Percentiles rank a stretch among this genome's conserved stretches.
phyloP scores from a whole-genome alignment of 768 basidiomycete genomes.

The Chlorophyllum brunneum region DNA sequence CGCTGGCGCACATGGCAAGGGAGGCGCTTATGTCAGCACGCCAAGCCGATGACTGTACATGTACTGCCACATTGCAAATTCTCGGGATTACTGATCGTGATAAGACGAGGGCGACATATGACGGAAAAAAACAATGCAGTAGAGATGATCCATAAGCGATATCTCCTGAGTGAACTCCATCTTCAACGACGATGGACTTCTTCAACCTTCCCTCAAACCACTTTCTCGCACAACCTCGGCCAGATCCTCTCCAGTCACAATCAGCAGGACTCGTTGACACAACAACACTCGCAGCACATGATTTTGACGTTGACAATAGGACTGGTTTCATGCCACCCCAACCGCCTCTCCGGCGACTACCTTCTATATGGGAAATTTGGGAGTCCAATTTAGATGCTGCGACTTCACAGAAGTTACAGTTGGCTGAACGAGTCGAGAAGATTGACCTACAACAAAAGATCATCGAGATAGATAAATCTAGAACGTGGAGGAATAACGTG shows the following conservation, averaged over 20 bases:
- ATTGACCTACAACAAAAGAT: slow-evolving; percentile 30
- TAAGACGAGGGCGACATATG: not conserved
- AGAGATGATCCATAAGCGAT: not conserved
- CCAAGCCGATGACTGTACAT: too few species aligned
- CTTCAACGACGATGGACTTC: not conserved
- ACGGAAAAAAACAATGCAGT: too few species aligned
- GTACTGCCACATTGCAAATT: not conserved
- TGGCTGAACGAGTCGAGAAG: slow-evolving; percentile 47
- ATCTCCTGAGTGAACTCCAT: not conserved
- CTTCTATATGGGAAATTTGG: slow-evolving; percentile 76
- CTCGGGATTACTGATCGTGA: slow-evolving; percentile 3
- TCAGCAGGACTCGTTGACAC: slow-evolving; percentile 26
- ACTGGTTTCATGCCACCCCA: slow-evolving; percentile 90
- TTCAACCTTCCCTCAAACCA: slow-evolving; percentile 17
- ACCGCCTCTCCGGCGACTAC: slow-evolving; percentile 60
- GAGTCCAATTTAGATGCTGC: slow-evolving; percentile 56
- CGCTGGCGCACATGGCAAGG: too few species aligned
- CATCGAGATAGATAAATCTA: slow-evolving; percentile 27
- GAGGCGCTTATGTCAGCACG: not conserved
- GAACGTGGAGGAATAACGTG: slow-evolving; percentile 50
- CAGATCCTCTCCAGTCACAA: slow-evolving; percentile 22
- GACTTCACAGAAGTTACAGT: slow-evolving; percentile 40
- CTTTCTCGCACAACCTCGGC: slow-evolving; percentile 30
- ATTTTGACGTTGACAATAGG: slow-evolving; percentile 89
- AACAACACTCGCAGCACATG: slow-evolving; percentile 69